A percentile compares a stretch with the other conserved stretches of the same genome.
Conservation (phyloP, 1,139 yeast genomes). For the Blastobotrys aristatus region DNA sequence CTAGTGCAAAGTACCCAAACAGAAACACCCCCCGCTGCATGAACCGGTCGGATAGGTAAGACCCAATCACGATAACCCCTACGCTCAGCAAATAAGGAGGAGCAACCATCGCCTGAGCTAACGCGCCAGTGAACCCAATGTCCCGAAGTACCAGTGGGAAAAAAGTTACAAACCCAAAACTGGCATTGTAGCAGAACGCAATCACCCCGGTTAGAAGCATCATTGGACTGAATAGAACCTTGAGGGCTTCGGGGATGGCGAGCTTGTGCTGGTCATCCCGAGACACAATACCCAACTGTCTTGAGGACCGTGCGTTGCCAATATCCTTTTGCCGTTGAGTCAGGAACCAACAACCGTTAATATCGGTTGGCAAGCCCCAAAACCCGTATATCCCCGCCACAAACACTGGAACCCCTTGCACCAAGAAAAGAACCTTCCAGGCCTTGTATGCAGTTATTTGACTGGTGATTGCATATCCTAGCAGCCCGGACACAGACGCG, state of each 20-base stretch:
- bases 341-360: background rate
- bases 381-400: constrained; percentile 4
- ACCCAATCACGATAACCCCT: constrained; percentile 18
- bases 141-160: constrained; percentile 27
- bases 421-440: constrained; percentile 5
- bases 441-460: background rate
- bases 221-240: constrained; percentile 22
- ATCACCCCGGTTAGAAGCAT: constrained; percentile 24
- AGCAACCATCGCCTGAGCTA: constrained; percentile 29
- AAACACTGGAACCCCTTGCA: background rate
- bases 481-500: background rate
- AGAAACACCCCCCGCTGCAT: constrained; percentile 28
- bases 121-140: constrained; percentile 27
- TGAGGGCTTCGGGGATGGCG: constrained; percentile 18
- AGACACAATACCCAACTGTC: constrained; percentile 22
- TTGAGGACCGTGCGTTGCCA: constrained; percentile 25
- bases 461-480: background rate
- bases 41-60: constrained; percentile 25
- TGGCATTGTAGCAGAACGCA: constrained; percentile 30
- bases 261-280: constrained; percentile 15
- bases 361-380: constrained; percentile 1
- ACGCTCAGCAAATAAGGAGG: constrained; percentile 29
- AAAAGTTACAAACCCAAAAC: constrained; percentile 28
- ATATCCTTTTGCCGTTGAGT: constrained; percentile 24
- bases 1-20: constrained; percentile 22